These are phyloP conservation scores for Lepidium campestre DNA, from an alignment of 441 rosid genomes.

Conservation along the genomic window DNA sequence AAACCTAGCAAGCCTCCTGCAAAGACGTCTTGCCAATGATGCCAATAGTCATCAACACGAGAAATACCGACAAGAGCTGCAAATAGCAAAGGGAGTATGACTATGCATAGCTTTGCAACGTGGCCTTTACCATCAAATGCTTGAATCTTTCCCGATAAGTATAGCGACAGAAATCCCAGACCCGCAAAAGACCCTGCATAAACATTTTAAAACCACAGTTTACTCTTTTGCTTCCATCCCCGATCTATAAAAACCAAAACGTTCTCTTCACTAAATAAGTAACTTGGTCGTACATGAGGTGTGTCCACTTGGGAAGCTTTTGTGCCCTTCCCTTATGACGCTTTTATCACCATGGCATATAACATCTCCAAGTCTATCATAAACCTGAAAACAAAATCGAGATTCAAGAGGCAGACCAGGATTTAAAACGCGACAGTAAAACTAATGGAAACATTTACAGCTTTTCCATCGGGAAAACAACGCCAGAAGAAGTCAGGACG, in stretches of 20 bases:
- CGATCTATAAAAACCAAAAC: not conserved
- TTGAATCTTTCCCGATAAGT: slow-evolving; percentile 73
- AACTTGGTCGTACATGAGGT: slow-evolving; percentile 54
- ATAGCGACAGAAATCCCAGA: slow-evolving; percentile 64
- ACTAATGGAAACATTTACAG: slow-evolving; percentile 38
- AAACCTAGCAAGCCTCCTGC: slow-evolving; percentile 81
- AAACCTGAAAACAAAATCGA: slow-evolving; percentile 36
- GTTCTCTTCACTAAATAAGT: not conserved
- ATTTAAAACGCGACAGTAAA: not conserved
- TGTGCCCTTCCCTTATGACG: slow-evolving; percentile 74
- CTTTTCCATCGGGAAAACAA: slow-evolving; percentile 91
- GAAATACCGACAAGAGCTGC: slow-evolving; percentile 81
- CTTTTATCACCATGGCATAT: slow-evolving; percentile 59
- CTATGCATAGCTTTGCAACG: slow-evolving; percentile 70
- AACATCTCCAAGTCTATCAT: slow-evolving; percentile 60
- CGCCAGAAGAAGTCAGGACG: slow-evolving; percentile 97
- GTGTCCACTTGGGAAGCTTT: slow-evolving; percentile 96
- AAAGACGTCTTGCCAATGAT: slow-evolving; percentile 96
- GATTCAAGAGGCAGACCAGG: slow-evolving; percentile 3
- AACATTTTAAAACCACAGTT: not conserved
- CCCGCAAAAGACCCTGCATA: slow-evolving; percentile 82
- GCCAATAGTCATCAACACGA: slow-evolving; percentile 96
- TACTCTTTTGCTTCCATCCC: not conserved
- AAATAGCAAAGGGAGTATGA: slow-evolving; percentile 59
- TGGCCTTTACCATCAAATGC: slow-evolving; percentile 80